Evolutionary conservation across 371 early-diverging fungal genomes (phyloP).

Genomic region (Rhizopus sp.): DNA sequence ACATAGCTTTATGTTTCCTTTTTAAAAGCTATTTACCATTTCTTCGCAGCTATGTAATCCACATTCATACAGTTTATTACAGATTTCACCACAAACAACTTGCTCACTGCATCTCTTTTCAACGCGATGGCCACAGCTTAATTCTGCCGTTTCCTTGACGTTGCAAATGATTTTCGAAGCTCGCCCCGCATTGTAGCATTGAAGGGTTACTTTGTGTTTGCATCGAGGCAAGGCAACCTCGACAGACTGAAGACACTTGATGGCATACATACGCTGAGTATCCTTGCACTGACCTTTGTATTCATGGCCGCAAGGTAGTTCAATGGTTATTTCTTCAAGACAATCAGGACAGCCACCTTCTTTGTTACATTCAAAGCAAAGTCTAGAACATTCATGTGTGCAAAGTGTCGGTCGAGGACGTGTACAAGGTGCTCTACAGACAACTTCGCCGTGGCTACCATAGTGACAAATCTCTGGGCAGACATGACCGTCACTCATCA

Average conservation of each 20-base stretch:
- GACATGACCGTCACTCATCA: constrained; percentile 43
- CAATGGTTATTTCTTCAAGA: not conserved
- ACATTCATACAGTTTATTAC: constrained; percentile 11
- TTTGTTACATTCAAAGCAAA: constrained; percentile 32
- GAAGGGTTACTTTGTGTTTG: constrained; percentile 3
- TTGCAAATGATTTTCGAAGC: not conserved
- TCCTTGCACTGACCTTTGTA: constrained; percentile 14
- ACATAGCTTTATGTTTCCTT: not conserved
- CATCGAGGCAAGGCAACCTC: constrained; percentile 10
- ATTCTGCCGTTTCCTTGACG: constrained; percentile 5
- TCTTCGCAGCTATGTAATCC: constrained; percentile 19
- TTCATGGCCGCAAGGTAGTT: constrained; percentile 30
- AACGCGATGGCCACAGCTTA: constrained; percentile 34
- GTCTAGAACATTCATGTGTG: constrained; percentile 33
- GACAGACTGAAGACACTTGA: constrained; percentile 15
- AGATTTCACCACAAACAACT: constrained; percentile 12
- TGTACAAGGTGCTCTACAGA: constrained; percentile 33
- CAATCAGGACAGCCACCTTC: constrained; percentile 39
- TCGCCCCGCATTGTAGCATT: constrained; percentile 12
- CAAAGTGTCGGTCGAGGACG: constrained; percentile 30
- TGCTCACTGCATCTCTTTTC: constrained; percentile 9
- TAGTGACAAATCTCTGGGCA: constrained; percentile 46
- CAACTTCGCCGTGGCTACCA: constrained; percentile 23
- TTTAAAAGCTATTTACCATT: constrained; percentile 11
- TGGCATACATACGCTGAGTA: not conserved